These are phyloP conservation scores for Apiospora saccharicola DNA, from an alignment of 2,329 filamentous ascomycete species.

Conservation along the genomic window DNA sequence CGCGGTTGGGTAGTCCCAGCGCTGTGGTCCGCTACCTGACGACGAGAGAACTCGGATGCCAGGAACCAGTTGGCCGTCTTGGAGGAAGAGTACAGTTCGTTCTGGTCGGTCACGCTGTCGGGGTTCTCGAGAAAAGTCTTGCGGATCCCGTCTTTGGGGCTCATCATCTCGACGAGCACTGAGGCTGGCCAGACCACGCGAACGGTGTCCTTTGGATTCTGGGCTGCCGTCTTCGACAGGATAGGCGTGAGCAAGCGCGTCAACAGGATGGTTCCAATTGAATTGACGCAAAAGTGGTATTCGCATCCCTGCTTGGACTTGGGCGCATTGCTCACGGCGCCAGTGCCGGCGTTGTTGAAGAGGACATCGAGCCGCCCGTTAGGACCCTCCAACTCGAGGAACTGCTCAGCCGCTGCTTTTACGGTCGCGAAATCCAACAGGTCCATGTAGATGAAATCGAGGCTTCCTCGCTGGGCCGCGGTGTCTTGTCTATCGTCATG, in stretches of 20 bases:
- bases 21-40: conserved; percentile 26
- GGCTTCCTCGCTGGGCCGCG: conserved; percentile 25
- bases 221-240: conserved; percentile 31
- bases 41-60: conserved; percentile 34
- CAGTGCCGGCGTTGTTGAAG: conserved; percentile 37
- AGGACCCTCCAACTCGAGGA: conserved; percentile 28
- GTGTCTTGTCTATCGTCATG: neutral
- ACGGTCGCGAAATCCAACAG: conserved; percentile 33
- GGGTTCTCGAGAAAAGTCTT: conserved; percentile 30
- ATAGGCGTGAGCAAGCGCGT: conserved; percentile 33
- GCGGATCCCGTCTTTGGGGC: conserved; percentile 31
- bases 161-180: conserved; percentile 33
- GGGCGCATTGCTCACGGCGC: conserved; percentile 32
- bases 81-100: conserved; percentile 32
- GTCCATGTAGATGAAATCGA: conserved; percentile 34
- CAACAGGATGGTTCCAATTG: conserved; percentile 31
- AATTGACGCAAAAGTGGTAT: conserved; percentile 35
- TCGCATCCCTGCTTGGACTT: conserved; percentile 33
- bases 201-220: conserved; percentile 28
- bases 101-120: conserved; percentile 25
- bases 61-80: conserved; percentile 36
- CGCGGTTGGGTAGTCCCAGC: neutral
- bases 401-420: conserved; percentile 28
- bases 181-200: conserved; percentile 35
- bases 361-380: conserved; percentile 34